These are phyloP conservation scores for Leccinum barrowsii DNA, from an alignment of 768 basidiomycete species.

Conservation along the genomic window DNA sequence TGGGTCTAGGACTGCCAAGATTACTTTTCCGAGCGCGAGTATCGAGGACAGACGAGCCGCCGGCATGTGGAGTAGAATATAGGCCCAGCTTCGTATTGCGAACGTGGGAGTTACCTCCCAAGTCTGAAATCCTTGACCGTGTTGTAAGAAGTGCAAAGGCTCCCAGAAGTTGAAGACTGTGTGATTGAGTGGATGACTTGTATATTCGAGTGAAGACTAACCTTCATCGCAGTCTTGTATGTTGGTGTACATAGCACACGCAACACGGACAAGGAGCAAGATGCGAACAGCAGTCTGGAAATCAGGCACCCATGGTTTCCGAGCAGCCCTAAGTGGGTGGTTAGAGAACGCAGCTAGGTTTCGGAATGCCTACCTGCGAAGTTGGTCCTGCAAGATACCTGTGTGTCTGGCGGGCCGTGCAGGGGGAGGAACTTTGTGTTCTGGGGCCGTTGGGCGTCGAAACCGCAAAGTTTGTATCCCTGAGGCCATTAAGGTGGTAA, in stretches of 20 bases:
- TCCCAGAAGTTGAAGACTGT: slow-evolving; percentile 99
- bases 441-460: slow-evolving; percentile 39
- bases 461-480: slow-evolving; percentile 50
- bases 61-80: slow-evolving; percentile 77
- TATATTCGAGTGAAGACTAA: slow-evolving; percentile 26
- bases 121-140: slow-evolving; percentile 91
- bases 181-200: neutral
- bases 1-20: slow-evolving; percentile 11
- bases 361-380: slow-evolving; percentile 53
- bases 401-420: slow-evolving; percentile 43
- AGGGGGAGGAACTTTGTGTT: slow-evolving; percentile 18
- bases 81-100: slow-evolving; percentile 94
- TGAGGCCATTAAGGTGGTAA: slow-evolving; percentile 32
- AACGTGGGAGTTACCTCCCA: slow-evolving; percentile 94
- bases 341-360: slow-evolving; percentile 8
- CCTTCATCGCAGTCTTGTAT: slow-evolving; percentile 98
- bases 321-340: slow-evolving; percentile 47
- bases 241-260: slow-evolving; percentile 91
- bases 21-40: slow-evolving; percentile 70
- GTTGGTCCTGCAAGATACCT: slow-evolving; percentile 77
- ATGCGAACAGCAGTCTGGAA: slow-evolving; percentile 83
- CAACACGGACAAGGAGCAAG: slow-evolving; percentile 73
- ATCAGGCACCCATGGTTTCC: slow-evolving; percentile 81
- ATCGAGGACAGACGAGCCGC: slow-evolving; percentile 59
- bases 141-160: slow-evolving; percentile 86